Evolutionary conservation across 192 early-diverging fungal genomes (phyloP).

Genomic region (Rhizophagus clarus): DNA sequence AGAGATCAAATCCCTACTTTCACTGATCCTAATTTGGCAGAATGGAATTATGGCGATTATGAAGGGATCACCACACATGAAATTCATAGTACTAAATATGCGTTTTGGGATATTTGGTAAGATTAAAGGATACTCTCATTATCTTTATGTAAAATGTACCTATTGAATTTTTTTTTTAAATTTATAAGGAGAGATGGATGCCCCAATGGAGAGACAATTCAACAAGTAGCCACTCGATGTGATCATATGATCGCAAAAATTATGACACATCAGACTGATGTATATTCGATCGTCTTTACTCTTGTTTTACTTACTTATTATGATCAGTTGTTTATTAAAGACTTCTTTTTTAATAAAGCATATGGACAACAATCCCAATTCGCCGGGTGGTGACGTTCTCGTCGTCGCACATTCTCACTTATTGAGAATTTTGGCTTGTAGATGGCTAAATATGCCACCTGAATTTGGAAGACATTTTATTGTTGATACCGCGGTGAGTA

Average conservation of each 20-base stretch:
- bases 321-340: neutral
- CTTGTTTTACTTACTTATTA: neutral
- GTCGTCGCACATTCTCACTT: conserved; percentile 47
- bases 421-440: conserved; percentile 40
- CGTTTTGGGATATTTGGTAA: conserved; percentile 26
- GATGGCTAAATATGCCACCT: conserved; percentile 42
- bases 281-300: neutral
- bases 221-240: conserved; percentile 41
- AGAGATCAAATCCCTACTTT: conserved; percentile 35
- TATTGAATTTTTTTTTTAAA: neutral
- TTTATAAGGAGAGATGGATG: conserved; percentile 24
- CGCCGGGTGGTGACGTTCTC: conserved; percentile 38
- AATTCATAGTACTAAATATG: conserved; percentile 36
- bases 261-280: conserved; percentile 13
- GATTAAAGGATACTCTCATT: conserved; percentile 26
- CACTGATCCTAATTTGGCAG: conserved; percentile 34
- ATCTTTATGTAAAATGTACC: neutral
- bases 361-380: conserved; percentile 5
- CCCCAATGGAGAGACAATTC: conserved; percentile 46
- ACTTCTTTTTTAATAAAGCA: neutral
- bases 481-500: conserved; percentile 42
- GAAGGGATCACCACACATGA: conserved; percentile 48
- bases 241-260: conserved; percentile 44
- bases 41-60: conserved; percentile 53
- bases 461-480: conserved; percentile 39